phyloP scores from a whole-genome alignment of 306 rosid genomes.

The Gillenia trifoliata region DNA sequence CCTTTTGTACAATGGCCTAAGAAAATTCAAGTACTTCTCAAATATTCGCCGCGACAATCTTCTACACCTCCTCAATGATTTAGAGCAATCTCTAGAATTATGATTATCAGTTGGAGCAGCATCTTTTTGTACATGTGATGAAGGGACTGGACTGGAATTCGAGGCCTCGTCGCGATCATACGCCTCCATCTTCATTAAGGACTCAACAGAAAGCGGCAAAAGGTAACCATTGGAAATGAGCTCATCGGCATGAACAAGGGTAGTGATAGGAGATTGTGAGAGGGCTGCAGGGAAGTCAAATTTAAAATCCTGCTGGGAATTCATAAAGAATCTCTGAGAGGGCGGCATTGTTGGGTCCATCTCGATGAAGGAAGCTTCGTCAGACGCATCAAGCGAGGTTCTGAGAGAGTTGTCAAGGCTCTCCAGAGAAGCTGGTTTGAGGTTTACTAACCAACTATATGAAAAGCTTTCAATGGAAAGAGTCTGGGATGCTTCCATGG shows the following conservation, averaged over 20 bases:
- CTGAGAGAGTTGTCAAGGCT: slow-evolving; percentile 59
- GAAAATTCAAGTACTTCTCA: slow-evolving; percentile 68
- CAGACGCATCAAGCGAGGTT: slow-evolving; percentile 65
- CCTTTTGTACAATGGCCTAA: slow-evolving; percentile 68
- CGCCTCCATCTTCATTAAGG: slow-evolving; percentile 53
- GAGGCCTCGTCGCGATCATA: slow-evolving; percentile 29
- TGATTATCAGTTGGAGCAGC: slow-evolving; percentile 15
- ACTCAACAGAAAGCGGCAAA: slow-evolving; percentile 67
- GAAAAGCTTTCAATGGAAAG: slow-evolving; percentile 96
- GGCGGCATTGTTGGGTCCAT: slow-evolving; percentile 97
- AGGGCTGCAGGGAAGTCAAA: slow-evolving; percentile 62
- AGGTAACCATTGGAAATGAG: slow-evolving; percentile 88
- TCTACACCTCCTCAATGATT: slow-evolving; percentile 58
- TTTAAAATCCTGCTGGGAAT: slow-evolving; percentile 74
- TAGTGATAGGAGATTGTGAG: slow-evolving; percentile 44
- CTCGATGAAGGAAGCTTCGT: slow-evolving; percentile 89
- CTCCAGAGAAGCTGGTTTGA: slow-evolving; percentile 56
- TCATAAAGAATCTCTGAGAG: slow-evolving; percentile 71
- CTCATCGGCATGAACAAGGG: slow-evolving; percentile 89
- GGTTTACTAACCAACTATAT: slow-evolving; percentile 88
- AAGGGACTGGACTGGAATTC: slow-evolving; percentile 26
- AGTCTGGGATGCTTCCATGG: slow-evolving; percentile 84
- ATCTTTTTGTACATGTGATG: slow-evolving; percentile 35
- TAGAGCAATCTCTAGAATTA: slow-evolving; percentile 34
- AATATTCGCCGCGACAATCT: slow-evolving; percentile 63